These are phyloP conservation scores for Suillus weaverae DNA, from an alignment of 768 basidiomycete species.

Conservation along the genomic window DNA sequence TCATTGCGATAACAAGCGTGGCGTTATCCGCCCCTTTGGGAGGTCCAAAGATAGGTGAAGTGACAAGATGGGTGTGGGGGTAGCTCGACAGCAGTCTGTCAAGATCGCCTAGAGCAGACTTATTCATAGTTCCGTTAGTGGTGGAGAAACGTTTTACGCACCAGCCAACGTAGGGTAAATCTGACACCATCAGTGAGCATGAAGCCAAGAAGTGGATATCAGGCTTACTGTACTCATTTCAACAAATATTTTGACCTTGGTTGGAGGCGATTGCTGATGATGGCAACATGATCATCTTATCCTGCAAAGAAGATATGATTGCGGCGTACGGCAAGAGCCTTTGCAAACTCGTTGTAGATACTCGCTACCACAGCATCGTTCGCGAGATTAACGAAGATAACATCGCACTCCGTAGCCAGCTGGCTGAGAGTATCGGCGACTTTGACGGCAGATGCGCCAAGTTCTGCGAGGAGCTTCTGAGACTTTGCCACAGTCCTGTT, in stretches of 20 bases:
- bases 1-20: slow-evolving; percentile 72
- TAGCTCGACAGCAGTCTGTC: slow-evolving; percentile 63
- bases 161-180: slow-evolving; percentile 57
- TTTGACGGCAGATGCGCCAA: slow-evolving; percentile 52
- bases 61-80: slow-evolving; percentile 63
- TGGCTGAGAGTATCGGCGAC: slow-evolving; percentile 60
- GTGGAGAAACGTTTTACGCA: slow-evolving; percentile 14
- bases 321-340: slow-evolving; percentile 52
- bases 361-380: slow-evolving; percentile 68
- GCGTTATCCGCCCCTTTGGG: slow-evolving; percentile 65
- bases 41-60: slow-evolving; percentile 79
- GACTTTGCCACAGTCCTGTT: slow-evolving; percentile 68
- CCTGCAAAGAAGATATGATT: not conserved
- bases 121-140: not conserved
- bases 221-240: slow-evolving; percentile 77
- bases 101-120: slow-evolving; percentile 51
- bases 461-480: slow-evolving; percentile 53
- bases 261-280: slow-evolving; percentile 41
- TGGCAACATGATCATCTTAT: slow-evolving; percentile 7
- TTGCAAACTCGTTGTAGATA: slow-evolving; percentile 60
- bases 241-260: slow-evolving; percentile 71
- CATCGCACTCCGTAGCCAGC: slow-evolving; percentile 65
- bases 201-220: not conserved
- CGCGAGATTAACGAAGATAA: slow-evolving; percentile 73
- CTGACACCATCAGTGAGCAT: slow-evolving; percentile 30